Conservation (phyloP, 306 rosid genomes). For the Abrus pulchellus region DNA sequence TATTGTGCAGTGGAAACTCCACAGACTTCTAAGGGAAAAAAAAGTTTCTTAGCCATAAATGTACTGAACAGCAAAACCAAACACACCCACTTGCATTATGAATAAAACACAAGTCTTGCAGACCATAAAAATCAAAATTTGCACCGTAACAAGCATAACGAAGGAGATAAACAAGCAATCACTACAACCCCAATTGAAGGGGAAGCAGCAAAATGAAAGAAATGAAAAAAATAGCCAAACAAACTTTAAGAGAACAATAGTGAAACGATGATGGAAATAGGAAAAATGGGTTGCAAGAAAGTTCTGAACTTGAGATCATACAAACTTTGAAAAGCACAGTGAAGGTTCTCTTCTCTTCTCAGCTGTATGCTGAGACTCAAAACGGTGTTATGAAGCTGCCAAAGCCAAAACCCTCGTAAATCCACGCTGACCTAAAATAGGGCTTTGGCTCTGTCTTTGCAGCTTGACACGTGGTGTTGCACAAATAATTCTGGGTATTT, state of each 20-base stretch:
- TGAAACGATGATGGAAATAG: conserved; percentile 9
- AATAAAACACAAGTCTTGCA: conserved; percentile 12
- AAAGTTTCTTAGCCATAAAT: not conserved
- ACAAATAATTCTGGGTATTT: too few species aligned
- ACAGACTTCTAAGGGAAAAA: conserved; percentile 11
- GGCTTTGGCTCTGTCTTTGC: conserved; percentile 15
- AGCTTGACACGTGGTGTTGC: conserved; percentile 30
- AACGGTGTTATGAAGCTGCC: not conserved
- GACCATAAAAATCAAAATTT: conserved; percentile 25
- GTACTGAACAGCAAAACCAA: not conserved
- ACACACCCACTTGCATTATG: not conserved
- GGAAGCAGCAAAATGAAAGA: not conserved
- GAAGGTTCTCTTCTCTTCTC: not conserved
- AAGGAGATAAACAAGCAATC: not conserved
- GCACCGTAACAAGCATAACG: not conserved
- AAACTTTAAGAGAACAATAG: conserved; percentile 8
- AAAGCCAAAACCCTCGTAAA: conserved; percentile 39
- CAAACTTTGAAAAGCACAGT: conserved; percentile 23
- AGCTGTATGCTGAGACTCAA: not conserved
- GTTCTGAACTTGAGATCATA: conserved; percentile 37
- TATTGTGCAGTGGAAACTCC: not conserved
- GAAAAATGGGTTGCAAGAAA: conserved; percentile 13
- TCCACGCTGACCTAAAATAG: conserved; percentile 17
- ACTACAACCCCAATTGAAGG: conserved; percentile 1
- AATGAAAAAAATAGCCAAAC: not conserved